A percentile compares a stretch with the other conserved stretches of the same genome.
Conservation (phyloP, 2,329 filamentous ascomycete genomes). For the Cadophora gregata region DNA sequence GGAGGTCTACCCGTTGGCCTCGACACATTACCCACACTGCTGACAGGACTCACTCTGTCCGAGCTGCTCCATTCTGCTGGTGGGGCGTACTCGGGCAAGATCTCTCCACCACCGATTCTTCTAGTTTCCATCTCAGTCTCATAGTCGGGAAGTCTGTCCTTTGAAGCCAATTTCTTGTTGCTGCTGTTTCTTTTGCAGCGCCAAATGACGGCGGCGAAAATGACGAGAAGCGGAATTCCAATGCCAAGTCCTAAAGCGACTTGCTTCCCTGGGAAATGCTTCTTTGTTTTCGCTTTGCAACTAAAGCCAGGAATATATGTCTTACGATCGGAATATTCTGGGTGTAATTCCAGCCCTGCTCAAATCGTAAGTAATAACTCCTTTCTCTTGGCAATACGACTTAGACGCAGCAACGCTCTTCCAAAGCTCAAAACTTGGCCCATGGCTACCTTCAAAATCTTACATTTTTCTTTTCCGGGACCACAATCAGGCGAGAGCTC, state of each 20-base stretch:
- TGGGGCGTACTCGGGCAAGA: constrained; percentile 1
- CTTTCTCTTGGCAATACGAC: background rate
- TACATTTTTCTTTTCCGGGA: background rate
- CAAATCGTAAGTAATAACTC: background rate
- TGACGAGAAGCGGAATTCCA: background rate
- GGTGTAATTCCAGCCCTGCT: constrained; percentile 4
- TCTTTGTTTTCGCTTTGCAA: background rate
- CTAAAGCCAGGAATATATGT: background rate
- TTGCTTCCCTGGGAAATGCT: background rate
- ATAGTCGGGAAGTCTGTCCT: constrained; percentile 7
- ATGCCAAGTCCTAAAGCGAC: background rate
- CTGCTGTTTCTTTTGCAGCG: background rate
- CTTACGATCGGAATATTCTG: background rate
- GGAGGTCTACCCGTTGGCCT: constrained; percentile 5
- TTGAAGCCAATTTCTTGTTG: background rate
- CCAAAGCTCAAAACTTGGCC: background rate
- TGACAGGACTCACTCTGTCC: background rate
- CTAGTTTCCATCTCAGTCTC: constrained; percentile 14
- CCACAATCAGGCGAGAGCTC: background rate
- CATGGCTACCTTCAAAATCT: background rate
- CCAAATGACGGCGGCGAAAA: background rate
- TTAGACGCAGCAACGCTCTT: background rate
- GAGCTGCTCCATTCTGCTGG: background rate
- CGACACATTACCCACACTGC: background rate
- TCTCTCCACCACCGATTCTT: constrained; percentile 4